These are phyloP conservation scores for Batrachochytrium dendrobatidis DNA, from an alignment of 371 early-diverging fungal genomes.

Conservation along the genomic window DNA sequence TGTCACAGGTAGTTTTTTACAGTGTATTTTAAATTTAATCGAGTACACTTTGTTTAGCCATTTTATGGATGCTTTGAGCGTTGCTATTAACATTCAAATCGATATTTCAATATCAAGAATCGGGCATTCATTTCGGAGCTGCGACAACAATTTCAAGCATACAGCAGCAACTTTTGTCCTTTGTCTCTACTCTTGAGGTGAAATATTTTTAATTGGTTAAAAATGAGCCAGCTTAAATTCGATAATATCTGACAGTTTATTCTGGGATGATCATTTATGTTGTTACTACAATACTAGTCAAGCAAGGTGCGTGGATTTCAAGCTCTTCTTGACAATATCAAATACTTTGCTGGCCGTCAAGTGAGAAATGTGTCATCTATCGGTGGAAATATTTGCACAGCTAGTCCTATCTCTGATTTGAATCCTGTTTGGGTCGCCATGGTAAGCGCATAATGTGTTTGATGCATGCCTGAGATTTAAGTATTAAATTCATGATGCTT, in stretches of 20 bases:
- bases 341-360: conserved; percentile 69
- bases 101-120: conserved; percentile 2
- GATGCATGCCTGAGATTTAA: not conserved
- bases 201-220: no score
- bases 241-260: no score
- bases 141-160: conserved; percentile 46
- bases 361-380: conserved; percentile 72
- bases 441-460: conserved; percentile 13
- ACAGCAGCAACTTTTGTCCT: conserved; percentile 32
- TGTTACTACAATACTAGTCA: not conserved
- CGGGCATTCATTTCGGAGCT: conserved; percentile 50
- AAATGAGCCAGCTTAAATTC: no score
- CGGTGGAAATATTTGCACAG: conserved; percentile 74
- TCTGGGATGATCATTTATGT: not conserved
- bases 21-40: not conserved
- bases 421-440: conserved; percentile 70
- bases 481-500: no score
- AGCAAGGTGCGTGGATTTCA: conserved; percentile 37
- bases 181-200: conserved; percentile 5
- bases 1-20: conserved; percentile 1
- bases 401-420: conserved; percentile 71
- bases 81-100: no score
- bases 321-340: conserved; percentile 59
- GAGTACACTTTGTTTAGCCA: not conserved
- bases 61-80: not conserved